Evolutionary conservation across 2,329 filamentous ascomycete species (phyloP).

Genomic region (Penicillium sp.): DNA sequence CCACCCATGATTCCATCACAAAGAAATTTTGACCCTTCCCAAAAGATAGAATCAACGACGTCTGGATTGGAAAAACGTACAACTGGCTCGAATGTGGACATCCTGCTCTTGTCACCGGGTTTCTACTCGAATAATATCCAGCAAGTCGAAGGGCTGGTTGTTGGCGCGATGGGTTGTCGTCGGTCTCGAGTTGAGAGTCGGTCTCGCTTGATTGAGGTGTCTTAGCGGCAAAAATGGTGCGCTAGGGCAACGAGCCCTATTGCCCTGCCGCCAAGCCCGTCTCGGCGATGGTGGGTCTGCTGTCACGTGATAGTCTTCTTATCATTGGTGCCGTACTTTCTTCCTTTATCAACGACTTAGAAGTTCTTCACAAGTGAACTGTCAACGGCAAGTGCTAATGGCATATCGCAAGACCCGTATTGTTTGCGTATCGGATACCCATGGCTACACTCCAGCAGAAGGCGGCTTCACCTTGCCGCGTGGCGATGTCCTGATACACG

Average conservation of each 20-base stretch:
- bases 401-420: conserved; percentile 45
- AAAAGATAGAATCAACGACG: conserved; percentile 7
- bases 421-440: conserved; percentile 58
- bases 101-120: conserved; percentile 48
- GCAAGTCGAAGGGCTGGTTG: conserved; percentile 36
- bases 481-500: conserved; percentile 58
- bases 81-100: conserved; percentile 65
- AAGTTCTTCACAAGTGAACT: too few relatives aligned
- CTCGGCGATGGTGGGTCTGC: not conserved
- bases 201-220: conserved; percentile 43
- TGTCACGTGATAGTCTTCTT: not conserved
- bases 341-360: not conserved
- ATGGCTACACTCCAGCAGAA: conserved; percentile 48
- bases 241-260: conserved; percentile 29
- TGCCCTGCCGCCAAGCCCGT: not conserved
- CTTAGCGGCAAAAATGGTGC: conserved; percentile 17
- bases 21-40: not conserved
- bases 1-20: not conserved
- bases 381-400: not conserved
- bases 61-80: conserved; percentile 45
- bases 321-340: not conserved
- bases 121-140: conserved; percentile 37
- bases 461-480: conserved; percentile 50
- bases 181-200: conserved; percentile 28
- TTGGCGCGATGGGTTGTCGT: conserved; percentile 43